These are phyloP conservation scores for Scheffersomyces illinoinensis DNA, from an alignment of 1,139 yeast species.

Conservation along the genomic window DNA sequence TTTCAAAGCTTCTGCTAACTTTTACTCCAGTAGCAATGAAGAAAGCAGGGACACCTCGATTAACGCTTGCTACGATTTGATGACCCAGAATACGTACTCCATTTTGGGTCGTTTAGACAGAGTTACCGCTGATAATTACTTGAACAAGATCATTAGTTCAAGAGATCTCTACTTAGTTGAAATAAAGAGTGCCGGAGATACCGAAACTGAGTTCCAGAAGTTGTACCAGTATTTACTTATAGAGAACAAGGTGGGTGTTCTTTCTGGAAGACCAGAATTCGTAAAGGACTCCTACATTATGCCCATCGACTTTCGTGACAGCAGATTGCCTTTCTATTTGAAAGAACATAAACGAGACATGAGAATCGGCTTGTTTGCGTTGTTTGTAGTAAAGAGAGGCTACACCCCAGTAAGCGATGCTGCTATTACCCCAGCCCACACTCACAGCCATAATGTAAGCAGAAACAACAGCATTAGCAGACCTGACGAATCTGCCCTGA, in stretches of 20 bases:
- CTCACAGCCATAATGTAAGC: background rate
- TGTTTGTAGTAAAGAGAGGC: constrained; percentile 50
- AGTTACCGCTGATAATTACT: constrained; percentile 55
- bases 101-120: constrained; percentile 67
- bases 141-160: constrained; percentile 47
- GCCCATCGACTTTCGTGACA: constrained; percentile 38
- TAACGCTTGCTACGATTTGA: constrained; percentile 32
- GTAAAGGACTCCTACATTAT: constrained; percentile 70
- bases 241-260: constrained; percentile 61
- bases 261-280: constrained; percentile 47
- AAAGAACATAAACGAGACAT: constrained; percentile 15
- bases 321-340: constrained; percentile 29
- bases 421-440: background rate
- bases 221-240: constrained; percentile 54
- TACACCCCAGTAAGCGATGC: constrained; percentile 24
- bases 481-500: background rate
- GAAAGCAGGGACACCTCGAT: constrained; percentile 22
- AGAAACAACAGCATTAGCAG: background rate
- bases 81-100: constrained; percentile 34
- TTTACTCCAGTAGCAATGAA: constrained; percentile 39
- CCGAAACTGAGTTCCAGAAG: constrained; percentile 38
- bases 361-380: constrained; percentile 41
- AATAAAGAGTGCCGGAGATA: constrained; percentile 26
- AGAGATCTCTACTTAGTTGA: constrained; percentile 55
- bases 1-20: constrained; percentile 46